phyloP scores from a whole-genome alignment of 306 rosid genomes.

The Corylus avellana region DNA sequence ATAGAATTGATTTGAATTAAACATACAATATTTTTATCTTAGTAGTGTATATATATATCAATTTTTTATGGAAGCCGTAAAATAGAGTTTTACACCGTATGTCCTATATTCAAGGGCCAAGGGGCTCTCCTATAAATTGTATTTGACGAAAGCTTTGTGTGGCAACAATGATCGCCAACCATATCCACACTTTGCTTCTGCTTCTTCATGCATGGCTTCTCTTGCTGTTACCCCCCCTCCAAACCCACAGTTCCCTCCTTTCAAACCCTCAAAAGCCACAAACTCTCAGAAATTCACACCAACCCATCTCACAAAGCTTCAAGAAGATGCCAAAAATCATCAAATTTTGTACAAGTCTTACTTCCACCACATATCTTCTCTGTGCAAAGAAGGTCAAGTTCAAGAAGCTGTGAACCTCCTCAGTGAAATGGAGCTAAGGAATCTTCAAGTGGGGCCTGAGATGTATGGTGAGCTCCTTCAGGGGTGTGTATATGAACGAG shows the following conservation, averaged over 20 bases:
- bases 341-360: constrained; percentile 37
- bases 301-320: constrained; percentile 31
- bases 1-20: no score
- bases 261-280: constrained; percentile 28
- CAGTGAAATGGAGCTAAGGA: constrained; percentile 34
- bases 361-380: constrained; percentile 41
- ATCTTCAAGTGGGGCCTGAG: constrained; percentile 42
- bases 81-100: no score
- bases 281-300: constrained; percentile 25
- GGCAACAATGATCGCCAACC: constrained; percentile 5
- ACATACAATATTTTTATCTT: no score
- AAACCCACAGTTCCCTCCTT: constrained; percentile 16
- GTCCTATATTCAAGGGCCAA: no score
- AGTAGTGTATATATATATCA: no score
- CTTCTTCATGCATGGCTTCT: constrained; percentile 58
- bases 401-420: constrained; percentile 48
- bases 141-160: constrained; percentile 21
- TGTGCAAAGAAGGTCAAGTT: constrained; percentile 58
- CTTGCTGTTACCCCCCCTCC: constrained; percentile 38
- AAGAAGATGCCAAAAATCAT: constrained; percentile 16
- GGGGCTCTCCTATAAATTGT: no score
- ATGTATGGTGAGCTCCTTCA: constrained; percentile 75
- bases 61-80: no score
- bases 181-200: neutral
- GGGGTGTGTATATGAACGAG: constrained; percentile 71